phyloP scores from a whole-genome alignment of 495 filamentous ascomycete species.

The Penicillium egyptiacum region DNA sequence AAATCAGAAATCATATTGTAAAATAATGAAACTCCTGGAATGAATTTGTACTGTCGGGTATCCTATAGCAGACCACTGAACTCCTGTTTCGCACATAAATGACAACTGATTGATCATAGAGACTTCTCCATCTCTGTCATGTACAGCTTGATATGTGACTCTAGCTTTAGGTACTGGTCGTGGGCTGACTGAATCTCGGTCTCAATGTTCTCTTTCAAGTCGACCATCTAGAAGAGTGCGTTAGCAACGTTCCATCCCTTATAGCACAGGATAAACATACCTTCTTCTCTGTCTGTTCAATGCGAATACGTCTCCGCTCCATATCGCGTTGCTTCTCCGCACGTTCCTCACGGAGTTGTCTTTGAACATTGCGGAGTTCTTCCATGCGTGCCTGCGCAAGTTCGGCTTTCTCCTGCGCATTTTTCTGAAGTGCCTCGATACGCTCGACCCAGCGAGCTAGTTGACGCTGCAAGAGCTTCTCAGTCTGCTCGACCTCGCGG shows the following conservation, averaged over 20 bases:
- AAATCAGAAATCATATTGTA: conserved; percentile 12
- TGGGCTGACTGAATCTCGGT: conserved; percentile 83
- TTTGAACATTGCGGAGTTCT: conserved; percentile 77
- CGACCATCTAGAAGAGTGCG: conserved; percentile 70
- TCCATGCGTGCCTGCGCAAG: conserved; percentile 85
- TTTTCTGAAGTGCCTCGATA: conserved; percentile 74
- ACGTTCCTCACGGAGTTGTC: conserved; percentile 78
- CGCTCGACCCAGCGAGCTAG: conserved; percentile 78
- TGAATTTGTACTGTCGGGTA: conserved; percentile 40
- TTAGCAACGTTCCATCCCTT: conserved; percentile 1
- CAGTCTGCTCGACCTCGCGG: conserved; percentile 83
- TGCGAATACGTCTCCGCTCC: conserved; percentile 83
- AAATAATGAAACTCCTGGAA: conserved; percentile 29
- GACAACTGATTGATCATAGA: conserved; percentile 49
- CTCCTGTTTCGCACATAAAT: conserved; percentile 36
- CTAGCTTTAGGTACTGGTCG: conserved; percentile 93
- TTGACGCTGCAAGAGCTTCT: conserved; percentile 80
- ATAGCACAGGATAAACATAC: conserved; percentile 44
- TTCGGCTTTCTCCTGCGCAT: conserved; percentile 76
- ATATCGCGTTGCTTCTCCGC: conserved; percentile 84
- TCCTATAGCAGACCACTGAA: conserved; percentile 44
- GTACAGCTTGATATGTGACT: conserved; percentile 94
- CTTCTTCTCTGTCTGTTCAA: conserved; percentile 99
- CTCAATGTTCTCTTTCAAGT: conserved; percentile 95
- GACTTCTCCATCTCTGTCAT: conserved; percentile 98